Evolutionary conservation across 2,329 filamentous ascomycete genomes (phyloP), one percentile per base, ranked within the genome.

Genomic region (Alternaria brassicae): DNA sequence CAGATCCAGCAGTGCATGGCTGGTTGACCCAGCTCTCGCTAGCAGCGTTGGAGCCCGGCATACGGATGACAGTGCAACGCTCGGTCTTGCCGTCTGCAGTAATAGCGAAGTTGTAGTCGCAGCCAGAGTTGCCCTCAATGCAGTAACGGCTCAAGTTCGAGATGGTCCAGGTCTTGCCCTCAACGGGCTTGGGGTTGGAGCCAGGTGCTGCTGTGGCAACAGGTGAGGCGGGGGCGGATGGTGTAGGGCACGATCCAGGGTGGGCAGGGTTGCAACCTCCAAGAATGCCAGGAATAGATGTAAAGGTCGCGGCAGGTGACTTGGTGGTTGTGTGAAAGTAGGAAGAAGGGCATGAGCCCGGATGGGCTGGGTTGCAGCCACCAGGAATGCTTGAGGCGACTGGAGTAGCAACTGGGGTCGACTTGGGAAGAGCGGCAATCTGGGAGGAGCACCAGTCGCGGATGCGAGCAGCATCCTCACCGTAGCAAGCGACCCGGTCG

Each of bases 41-140:
- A 3, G 63, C 61, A 30, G 63, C 63, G 23, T 63, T 51, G 40
- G 57, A 55, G 7, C 61, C 63, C 3, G 63, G 63, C 58, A 58
- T 61, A 42, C 63, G 63, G 13, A 61, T 49, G 19, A 66, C 47
- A 15, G 61, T 66, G 56, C 63, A 66, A 13, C 53, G 58, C 40
- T 66, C 49, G 5, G 63, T 60, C 23, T 62, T 57, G 56, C 61
- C 51, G 13, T 62, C 23, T 19, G 59, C 56, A 12, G 51, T 52
- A n/a, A 64, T 21, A 28, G 52, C 52, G 13, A 66, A 66, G 49
- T 66, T 64, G 56, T 66, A 66, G 49, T 66, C 63, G 56, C 63
- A 66, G 23, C 63, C 58, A 1, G 58, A 49, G 54, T 66, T 66
- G 37, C 40, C 61, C 19, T 60, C 53, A 25, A 49, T 34, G 47